phyloP scores from a whole-genome alignment of 805 yeast species.

The Candida chauliodis region DNA sequence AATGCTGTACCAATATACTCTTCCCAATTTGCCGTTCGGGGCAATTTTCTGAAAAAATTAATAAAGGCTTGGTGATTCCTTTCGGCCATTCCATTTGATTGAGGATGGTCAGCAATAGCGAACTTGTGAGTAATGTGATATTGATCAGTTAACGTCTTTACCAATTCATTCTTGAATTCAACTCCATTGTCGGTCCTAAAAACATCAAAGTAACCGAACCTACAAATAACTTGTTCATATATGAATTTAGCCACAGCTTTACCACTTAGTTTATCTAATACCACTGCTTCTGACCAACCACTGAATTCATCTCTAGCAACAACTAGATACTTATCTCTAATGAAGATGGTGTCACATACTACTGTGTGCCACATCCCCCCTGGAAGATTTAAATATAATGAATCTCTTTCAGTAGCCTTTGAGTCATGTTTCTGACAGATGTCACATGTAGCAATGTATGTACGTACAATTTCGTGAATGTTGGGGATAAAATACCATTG shows the following conservation, averaged over 20 bases:
- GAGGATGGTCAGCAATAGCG: not conserved
- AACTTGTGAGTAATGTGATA: not conserved
- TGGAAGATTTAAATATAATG: not conserved
- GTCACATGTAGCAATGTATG: not conserved
- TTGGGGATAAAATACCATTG: slow-evolving; percentile 1
- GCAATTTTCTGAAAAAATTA: slow-evolving; percentile 1
- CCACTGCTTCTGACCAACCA: slow-evolving; percentile 4
- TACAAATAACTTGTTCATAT: slow-evolving; percentile 1
- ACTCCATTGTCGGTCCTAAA: slow-evolving; percentile 1
- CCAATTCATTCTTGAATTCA: slow-evolving; percentile 1
- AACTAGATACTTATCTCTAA: not conserved
- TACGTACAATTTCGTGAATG: not conserved
- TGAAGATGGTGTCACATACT: slow-evolving; percentile 1
- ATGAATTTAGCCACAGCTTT: not conserved
- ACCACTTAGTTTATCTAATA: not conserved
- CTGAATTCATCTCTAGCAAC: slow-evolving; percentile 5
- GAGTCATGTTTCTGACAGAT: not conserved
- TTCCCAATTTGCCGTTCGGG: not conserved
- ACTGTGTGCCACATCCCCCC: not conserved
- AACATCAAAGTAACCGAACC: not conserved
- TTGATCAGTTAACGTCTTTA: not conserved
- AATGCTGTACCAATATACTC: not conserved
- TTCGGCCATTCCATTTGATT: not conserved
- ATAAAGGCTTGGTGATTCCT: not conserved
- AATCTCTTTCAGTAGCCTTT: not conserved